These are phyloP conservation scores for Macrotyloma uniflorum DNA, from an alignment of 306 rosid genomes.

Conservation along the genomic window DNA sequence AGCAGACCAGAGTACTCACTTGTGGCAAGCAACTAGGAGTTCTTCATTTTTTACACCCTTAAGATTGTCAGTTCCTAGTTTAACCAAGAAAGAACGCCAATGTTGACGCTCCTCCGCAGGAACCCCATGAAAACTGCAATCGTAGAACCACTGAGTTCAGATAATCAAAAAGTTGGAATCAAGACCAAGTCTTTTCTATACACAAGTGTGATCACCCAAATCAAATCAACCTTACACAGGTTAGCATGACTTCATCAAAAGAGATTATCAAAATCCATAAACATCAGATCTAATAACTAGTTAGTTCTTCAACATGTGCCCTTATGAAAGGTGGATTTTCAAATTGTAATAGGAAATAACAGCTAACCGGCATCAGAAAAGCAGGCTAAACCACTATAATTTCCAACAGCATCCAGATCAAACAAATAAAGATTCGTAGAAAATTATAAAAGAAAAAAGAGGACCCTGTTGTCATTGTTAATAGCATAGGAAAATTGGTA, in stretches of 20 bases:
- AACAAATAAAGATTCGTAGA: not conserved
- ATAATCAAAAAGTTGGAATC: too few relatives aligned
- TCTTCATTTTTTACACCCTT: slow-evolving; percentile 89
- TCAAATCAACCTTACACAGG: too few relatives aligned
- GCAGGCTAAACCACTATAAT: not conserved
- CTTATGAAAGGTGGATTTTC: not conserved
- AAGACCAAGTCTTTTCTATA: too few relatives aligned
- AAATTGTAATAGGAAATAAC: slow-evolving; percentile 5
- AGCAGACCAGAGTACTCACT: slow-evolving; percentile 51
- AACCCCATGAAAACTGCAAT: slow-evolving; percentile 88
- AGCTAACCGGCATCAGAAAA: not conserved
- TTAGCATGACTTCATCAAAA: not conserved
- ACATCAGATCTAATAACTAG: slow-evolving; percentile 14
- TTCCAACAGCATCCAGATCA: not conserved
- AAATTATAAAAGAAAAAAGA: not conserved
- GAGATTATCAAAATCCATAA: not conserved
- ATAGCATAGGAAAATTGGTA: not conserved
- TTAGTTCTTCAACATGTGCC: not conserved
- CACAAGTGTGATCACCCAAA: too few relatives aligned
- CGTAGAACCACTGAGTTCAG: not conserved
- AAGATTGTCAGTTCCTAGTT: slow-evolving; percentile 93
- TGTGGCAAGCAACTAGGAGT: slow-evolving; percentile 92
- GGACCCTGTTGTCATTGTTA: too few relatives aligned
- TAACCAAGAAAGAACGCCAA: slow-evolving; percentile 93
- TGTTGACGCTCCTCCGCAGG: slow-evolving; percentile 90